Base-by-base conservation (phyloP, 129 eudicot species). In the Scalesia atractyloides region DNA sequence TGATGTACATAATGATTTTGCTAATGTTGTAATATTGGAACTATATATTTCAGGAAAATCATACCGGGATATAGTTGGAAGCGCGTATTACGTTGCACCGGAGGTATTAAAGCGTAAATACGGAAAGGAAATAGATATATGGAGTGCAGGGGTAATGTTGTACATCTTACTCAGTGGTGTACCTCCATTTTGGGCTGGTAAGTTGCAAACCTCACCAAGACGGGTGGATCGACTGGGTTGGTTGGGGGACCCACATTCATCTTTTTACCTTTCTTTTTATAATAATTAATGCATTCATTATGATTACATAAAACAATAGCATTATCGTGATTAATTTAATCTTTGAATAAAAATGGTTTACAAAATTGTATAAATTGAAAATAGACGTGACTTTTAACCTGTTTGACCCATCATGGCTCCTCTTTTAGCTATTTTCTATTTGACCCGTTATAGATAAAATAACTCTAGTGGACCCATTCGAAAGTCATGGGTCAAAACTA, bases 161-260 rank as follows among this genome's bases (percentile, higher is more conserved):
- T 92, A 89, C 76, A 92, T 92, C 67, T 81, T 92, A 73, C 96
- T 92, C 74, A 87, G 89, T 74, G 98, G 98, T 65, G 98, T 89
- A 15, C 98, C 98, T 48, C 96, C 98, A 12, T 93, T 93, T 72
- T 93, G 98, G 98, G 98, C 92, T 43, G 92, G 98, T 93, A 82
- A 87, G 77, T 47, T 60, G 24, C 60, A 26, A 61, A 33, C 26
- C 5, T 48, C 18, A 60, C 34, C 60, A 73, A 71, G 15, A 41
- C 36, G 22, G 15, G 17, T 17, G 19, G 26, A n/a, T 57, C 11
- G 16, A 37, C 16, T 13, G 14, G 58, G 57, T 18, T 47, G 76
- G 44, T 54, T 22, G 52, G 52, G n/a, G 39, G 66, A 54, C 39
- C 64, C 14, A 8, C 12, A 54, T 11, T 26, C 52, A 70, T 30